These are phyloP conservation scores for Coemansia sp. DNA, from an alignment of 192 early-diverging fungal species.

Conservation along the genomic window DNA sequence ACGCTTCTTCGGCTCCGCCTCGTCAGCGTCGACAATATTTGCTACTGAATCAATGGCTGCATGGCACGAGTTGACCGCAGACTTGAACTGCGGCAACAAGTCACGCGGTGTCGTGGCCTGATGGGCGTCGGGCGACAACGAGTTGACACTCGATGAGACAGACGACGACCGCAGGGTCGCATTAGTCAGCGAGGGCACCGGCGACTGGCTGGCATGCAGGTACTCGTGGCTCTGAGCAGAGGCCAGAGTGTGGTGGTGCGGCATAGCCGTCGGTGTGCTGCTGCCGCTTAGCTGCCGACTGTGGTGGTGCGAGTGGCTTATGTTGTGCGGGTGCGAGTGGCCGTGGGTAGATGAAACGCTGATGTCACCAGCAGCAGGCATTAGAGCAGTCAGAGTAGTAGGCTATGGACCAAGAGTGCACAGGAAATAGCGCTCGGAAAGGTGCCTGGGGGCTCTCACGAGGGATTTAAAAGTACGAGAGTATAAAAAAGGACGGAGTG, in stretches of 20 bases:
- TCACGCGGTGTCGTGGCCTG: slow-evolving; percentile 29
- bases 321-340: not conserved
- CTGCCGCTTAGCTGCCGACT: not conserved
- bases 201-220: slow-evolving; percentile 23
- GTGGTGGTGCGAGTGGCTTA: not conserved
- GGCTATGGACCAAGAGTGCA: not conserved
- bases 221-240: slow-evolving; percentile 8
- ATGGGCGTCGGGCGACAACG: slow-evolving; percentile 36
- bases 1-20: not conserved
- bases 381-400: not conserved
- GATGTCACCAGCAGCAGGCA: slow-evolving; percentile 10
- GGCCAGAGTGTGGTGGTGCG: not conserved
- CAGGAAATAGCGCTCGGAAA: not conserved
- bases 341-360: not conserved
- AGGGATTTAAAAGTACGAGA: not conserved
- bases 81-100: slow-evolving; percentile 35
- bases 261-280: slow-evolving; percentile 4
- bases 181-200: slow-evolving; percentile 47
- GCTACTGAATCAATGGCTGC: not conserved
- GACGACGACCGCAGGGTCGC: slow-evolving; percentile 35
- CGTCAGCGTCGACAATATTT: not conserved
- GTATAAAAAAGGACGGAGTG: not conserved
- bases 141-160: slow-evolving; percentile 47
- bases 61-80: not conserved
- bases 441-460: not conserved